These are phyloP conservation scores for Paraphaeosphaeria sporulosa DNA, from an alignment of 2,329 filamentous ascomycete species.

Conservation along the genomic window DNA sequence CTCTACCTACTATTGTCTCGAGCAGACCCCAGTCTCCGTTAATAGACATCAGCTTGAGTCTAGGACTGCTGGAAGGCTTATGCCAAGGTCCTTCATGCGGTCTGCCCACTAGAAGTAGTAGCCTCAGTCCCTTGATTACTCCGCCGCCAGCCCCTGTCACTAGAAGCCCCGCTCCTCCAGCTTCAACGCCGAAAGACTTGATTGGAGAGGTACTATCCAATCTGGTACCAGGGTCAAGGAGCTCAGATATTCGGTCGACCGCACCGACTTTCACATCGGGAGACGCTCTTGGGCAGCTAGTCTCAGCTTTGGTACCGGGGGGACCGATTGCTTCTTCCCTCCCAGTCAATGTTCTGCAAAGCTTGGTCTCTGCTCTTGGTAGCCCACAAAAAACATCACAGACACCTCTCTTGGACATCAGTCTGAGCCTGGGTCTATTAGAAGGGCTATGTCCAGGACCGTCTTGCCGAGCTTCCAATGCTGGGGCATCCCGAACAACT, in stretches of 20 bases:
- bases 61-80: slow-evolving; percentile 1
- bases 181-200: neutral
- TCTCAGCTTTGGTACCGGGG: neutral
- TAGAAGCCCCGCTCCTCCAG: neutral
- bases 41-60: slow-evolving; percentile 4
- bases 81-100: neutral
- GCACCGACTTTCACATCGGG: neutral
- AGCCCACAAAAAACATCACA: neutral
- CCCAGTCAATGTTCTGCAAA: neutral
- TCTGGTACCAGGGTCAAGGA: neutral
- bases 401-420: neutral
- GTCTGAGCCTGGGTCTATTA: neutral
- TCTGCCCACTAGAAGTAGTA: neutral
- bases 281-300: neutral
- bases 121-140: neutral
- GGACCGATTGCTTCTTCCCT: neutral
- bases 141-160: neutral
- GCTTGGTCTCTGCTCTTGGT: neutral
- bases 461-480: neutral
- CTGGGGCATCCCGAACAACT: neutral
- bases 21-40: neutral
- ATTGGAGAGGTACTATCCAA: neutral
- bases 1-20: neutral
- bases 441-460: neutral
- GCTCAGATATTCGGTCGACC: neutral